Conservation (phyloP, 805 yeast species). For the Wickerhamomyces kurtzmanii region DNA sequence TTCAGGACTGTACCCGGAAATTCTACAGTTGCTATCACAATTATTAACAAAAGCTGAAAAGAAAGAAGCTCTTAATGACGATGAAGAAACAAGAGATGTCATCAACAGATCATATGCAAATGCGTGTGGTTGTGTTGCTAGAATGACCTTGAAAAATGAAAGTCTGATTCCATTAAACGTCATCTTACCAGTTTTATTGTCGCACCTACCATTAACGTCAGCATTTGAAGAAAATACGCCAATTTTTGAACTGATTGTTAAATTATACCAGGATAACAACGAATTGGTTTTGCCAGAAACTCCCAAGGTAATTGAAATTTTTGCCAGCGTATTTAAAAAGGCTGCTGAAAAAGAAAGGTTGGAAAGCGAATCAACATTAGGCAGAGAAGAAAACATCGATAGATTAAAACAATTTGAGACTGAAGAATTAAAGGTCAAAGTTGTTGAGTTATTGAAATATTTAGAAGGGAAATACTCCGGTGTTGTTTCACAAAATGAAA, state of each 20-base stretch:
- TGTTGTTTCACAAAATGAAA: constrained; percentile 37
- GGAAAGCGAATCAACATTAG: constrained; percentile 66
- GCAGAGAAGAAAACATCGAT: constrained; percentile 77
- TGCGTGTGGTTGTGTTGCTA: constrained; percentile 94
- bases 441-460: constrained; percentile 62
- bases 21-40: constrained; percentile 60
- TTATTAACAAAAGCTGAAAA: constrained; percentile 72
- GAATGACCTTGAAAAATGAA: constrained; percentile 72
- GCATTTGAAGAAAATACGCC: constrained; percentile 93
- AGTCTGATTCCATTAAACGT: constrained; percentile 68
- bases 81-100: constrained; percentile 71
- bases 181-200: constrained; percentile 62
- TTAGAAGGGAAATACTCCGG: constrained; percentile 60
- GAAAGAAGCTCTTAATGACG: constrained; percentile 51
- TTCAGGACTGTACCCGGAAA: constrained; percentile 52
- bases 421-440: constrained; percentile 54
- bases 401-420: constrained; percentile 69
- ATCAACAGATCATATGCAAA: constrained; percentile 83
- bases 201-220: constrained; percentile 76
- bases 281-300: constrained; percentile 43
- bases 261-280: constrained; percentile 58
- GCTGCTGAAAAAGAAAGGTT: constrained; percentile 67
- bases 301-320: constrained; percentile 54
- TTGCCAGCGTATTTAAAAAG: constrained; percentile 62
- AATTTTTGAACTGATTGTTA: constrained; percentile 67